Evolutionary conservation across 2,329 filamentous ascomycete genomes (phyloP), one percentile per base, ranked within the genome.

Genomic region (Penicillium glabrum): DNA sequence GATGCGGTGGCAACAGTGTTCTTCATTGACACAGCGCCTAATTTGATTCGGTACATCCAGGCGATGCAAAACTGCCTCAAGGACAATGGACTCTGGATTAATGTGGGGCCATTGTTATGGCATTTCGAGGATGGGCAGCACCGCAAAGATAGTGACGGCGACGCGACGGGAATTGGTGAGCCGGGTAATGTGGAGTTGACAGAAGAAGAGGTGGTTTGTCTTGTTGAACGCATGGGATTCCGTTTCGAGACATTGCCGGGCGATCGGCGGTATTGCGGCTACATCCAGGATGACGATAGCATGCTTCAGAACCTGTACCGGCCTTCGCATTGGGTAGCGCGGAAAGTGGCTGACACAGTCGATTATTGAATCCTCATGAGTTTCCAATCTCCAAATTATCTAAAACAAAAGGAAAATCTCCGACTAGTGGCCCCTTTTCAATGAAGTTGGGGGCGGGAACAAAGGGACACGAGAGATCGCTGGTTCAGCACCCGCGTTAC

Each of bases 1-100:
- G 88, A 97, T 67, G 92, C 89, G 1, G 91, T 98, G 2, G 87
- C 90, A 0, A 91, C 89, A 3, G 90, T 96, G 11, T 99, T 98
- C 78, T 99, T 99, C 78, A 88, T 99, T 56, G 96, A 99, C 72
- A 99, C 95, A 1, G 95, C 95, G 2, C 93, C 93, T 1, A 98
- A 99, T 71, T 73, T 97, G 31, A 89, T 98, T 53, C 85, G 89
- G 2, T 99, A 99, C 70, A 85, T 99, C 33, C 87, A 96, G 70
- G 88, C 92, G 1, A 90, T 98, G 53, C 79, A 78, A 43, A 84
- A 89, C 69, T 96, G 93, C 68, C 82, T 99, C 49, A 86, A 84
- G 63, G 80, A 85, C 0, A 89, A 89, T 26, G 95, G 95, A 0
- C 68, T 96, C 4, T 90, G 96, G 80, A 83, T 96, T 69, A 99